These are phyloP conservation scores for Lophiotrema nucula DNA, from an alignment of 495 filamentous ascomycete species.

Conservation along the genomic window DNA sequence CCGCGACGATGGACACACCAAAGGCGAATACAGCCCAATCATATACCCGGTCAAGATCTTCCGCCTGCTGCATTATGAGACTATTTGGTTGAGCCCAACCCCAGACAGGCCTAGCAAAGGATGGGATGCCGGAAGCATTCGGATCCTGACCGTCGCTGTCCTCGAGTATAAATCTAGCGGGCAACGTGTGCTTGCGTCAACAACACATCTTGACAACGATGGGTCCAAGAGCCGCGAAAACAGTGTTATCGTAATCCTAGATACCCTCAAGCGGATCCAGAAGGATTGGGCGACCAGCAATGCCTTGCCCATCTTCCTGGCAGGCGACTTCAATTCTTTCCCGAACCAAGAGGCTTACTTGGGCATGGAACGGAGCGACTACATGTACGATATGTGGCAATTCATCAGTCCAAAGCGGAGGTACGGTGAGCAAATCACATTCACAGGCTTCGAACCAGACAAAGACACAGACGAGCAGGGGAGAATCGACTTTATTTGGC, in stretches of 20 bases:
- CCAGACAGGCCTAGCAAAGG: constrained; percentile 64
- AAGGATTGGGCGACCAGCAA: constrained; percentile 34
- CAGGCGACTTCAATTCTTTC: constrained; percentile 78
- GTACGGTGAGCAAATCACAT: constrained; percentile 65
- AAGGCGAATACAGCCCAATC: constrained; percentile 81
- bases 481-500: constrained; percentile 62
- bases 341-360: constrained; percentile 63
- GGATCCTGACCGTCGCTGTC: constrained; percentile 68
- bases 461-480: constrained; percentile 39
- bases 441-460: constrained; percentile 76
- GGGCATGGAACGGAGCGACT: constrained; percentile 50
- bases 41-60: constrained; percentile 60
- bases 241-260: constrained; percentile 54
- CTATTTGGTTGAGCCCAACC: constrained; percentile 65
- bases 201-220: constrained; percentile 76
- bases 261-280: constrained; percentile 43
- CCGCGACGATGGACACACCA: constrained; percentile 67
- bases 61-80: constrained; percentile 50
- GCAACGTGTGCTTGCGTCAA: constrained; percentile 61
- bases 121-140: constrained; percentile 66
- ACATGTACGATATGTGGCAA: constrained; percentile 52
- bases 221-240: constrained; percentile 58
- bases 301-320: constrained; percentile 60
- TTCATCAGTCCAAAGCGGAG: too few relatives aligned
- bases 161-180: constrained; percentile 58